Percentiles rank a stretch among this genome's conserved stretches.
These are phyloP conservation scores for Penicillium freii DNA, from an alignment of 2,329 filamentous ascomycete species.

Conservation along the genomic window DNA sequence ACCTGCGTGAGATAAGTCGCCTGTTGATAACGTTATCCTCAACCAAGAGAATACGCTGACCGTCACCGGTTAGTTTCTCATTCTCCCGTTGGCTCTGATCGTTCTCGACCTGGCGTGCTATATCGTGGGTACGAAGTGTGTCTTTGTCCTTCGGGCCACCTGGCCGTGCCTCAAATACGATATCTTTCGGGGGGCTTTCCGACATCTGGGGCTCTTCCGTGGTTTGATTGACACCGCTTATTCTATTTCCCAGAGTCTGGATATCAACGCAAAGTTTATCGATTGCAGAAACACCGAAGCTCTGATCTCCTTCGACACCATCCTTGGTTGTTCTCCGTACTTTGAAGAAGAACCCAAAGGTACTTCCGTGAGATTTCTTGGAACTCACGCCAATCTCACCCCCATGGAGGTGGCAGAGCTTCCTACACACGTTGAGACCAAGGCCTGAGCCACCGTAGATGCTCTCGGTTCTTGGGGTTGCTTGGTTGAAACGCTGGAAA, in stretches of 20 bases:
- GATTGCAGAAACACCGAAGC: conserved; percentile 1
- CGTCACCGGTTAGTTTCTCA: neutral
- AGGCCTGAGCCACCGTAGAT: conserved; percentile 77
- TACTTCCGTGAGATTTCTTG: conserved; percentile 55
- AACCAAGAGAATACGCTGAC: conserved; percentile 38
- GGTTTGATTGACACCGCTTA: conserved; percentile 12
- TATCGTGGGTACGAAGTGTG: conserved; percentile 8
- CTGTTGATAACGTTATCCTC: conserved; percentile 49
- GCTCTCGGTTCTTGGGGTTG: conserved; percentile 71
- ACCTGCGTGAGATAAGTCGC: conserved; percentile 38
- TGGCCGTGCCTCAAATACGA: conserved; percentile 9
- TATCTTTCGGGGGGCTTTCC: conserved; percentile 12
- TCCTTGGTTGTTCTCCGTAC: conserved; percentile 32
- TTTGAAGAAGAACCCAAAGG: conserved; percentile 59
- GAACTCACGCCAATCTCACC: conserved; percentile 72
- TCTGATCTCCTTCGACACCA: neutral
- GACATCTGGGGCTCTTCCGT: conserved; percentile 16
- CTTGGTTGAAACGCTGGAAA: conserved; percentile 77
- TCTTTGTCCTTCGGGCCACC: conserved; percentile 4
- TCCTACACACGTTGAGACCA: conserved; percentile 74
- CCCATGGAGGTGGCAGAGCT: conserved; percentile 76
- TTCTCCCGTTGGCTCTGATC: neutral
- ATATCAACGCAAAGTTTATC: conserved; percentile 21
- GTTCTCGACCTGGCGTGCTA: conserved; percentile 9
- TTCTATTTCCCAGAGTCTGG: conserved; percentile 20